Conservation (phyloP, 1,139 yeast species). For the Chernovozyma sophiae-reginae region DNA sequence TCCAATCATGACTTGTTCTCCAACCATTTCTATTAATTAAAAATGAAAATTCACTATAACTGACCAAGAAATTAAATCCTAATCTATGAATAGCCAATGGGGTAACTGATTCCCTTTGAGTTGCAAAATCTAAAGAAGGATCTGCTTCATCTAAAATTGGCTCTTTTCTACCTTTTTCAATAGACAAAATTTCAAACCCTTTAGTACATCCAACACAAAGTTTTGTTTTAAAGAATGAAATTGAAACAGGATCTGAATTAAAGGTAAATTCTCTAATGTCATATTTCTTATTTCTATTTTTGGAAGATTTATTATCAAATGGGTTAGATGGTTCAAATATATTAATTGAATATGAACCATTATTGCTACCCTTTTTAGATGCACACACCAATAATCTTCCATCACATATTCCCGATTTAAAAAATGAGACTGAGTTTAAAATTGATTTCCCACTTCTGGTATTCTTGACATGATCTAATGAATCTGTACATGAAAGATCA, state of each 20-base stretch:
- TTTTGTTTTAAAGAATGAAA: constrained; percentile 83
- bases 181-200: constrained; percentile 89
- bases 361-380: constrained; percentile 55
- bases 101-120: constrained; percentile 70
- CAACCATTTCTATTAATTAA: constrained; percentile 94
- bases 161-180: constrained; percentile 74
- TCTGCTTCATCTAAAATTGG: constrained; percentile 91
- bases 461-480: constrained; percentile 65
- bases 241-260: constrained; percentile 85
- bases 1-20: constrained; percentile 93
- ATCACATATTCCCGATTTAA: constrained; percentile 88
- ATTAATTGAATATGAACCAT: constrained; percentile 69
- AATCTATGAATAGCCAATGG: constrained; percentile 91
- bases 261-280: constrained; percentile 76
- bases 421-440: constrained; percentile 80
- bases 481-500: constrained; percentile 65
- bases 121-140: constrained; percentile 93
- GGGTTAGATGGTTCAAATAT: constrained; percentile 76
- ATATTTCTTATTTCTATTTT: constrained; percentile 60
- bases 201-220: constrained; percentile 93
- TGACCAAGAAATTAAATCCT: constrained; percentile 80
- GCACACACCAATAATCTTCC: constrained; percentile 88
- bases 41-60: constrained; percentile 90
- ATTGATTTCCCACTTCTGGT: constrained; percentile 75
- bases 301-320: constrained; percentile 52